phyloP scores from a whole-genome alignment of 1,139 yeast species.

The Geotrichum cucujoidarum region DNA sequence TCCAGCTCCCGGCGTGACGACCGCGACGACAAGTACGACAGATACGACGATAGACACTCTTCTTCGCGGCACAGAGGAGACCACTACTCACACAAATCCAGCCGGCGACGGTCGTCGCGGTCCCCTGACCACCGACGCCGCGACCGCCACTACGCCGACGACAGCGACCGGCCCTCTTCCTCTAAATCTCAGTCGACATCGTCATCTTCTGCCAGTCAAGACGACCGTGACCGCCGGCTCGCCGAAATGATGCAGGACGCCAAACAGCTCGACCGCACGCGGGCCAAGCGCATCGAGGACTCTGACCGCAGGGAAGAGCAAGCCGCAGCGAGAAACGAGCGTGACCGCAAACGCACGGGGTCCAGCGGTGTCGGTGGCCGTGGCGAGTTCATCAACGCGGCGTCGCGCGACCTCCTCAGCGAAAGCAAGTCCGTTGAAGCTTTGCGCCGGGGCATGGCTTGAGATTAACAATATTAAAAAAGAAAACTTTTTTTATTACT shows the following conservation, averaged over 20 bases:
- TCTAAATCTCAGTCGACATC: not conserved
- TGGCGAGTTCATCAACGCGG: conserved; percentile 22
- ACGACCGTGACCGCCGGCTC: conserved; percentile 41
- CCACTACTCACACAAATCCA: no score
- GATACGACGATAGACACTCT: no score
- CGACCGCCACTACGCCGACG: not conserved
- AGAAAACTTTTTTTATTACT: no score
- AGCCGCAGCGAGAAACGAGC: conserved; percentile 69
- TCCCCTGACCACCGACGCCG: no score
- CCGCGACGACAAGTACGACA: not conserved
- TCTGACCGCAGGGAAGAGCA: conserved; percentile 63
- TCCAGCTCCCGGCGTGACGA: conserved; percentile 6
- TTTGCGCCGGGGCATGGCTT: conserved; percentile 7
- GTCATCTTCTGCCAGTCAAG: not conserved
- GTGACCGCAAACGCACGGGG: conserved; percentile 61
- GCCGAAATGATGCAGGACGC: conserved; percentile 53
- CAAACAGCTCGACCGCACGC: conserved; percentile 56
- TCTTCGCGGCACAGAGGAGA: no score
- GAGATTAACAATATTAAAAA: no score
- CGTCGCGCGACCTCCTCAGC: conserved; percentile 5
- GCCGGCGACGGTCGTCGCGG: no score
- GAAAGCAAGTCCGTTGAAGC: conserved; percentile 2
- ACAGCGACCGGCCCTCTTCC: not conserved
- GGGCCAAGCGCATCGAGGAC: conserved; percentile 47
- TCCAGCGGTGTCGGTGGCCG: conserved; percentile 67